Conservation (phyloP, 2,329 filamentous ascomycete species). For the Ophiosphaerella narmari region DNA sequence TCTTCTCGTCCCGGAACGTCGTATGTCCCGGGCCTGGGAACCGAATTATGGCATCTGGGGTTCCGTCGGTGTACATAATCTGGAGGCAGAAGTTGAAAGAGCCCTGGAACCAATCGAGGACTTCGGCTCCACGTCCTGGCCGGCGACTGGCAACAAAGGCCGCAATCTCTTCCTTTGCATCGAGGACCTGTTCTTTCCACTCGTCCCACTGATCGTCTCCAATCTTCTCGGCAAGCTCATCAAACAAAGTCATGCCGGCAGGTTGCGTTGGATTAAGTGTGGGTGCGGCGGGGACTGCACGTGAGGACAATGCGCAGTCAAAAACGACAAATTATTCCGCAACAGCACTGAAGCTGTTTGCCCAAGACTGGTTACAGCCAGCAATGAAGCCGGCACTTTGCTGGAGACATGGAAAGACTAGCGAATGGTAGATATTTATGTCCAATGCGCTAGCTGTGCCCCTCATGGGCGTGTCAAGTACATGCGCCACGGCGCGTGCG, state of each 20-base stretch:
- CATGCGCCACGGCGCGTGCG: no score
- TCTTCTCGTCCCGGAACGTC: constrained; percentile 20
- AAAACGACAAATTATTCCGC: no score
- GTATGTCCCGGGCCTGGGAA: constrained; percentile 17
- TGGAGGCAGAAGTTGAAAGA: constrained; percentile 18
- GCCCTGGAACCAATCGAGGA: constrained; percentile 15
- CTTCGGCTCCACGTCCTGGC: constrained; percentile 6
- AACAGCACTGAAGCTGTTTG: no score
- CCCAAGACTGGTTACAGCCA: no score
- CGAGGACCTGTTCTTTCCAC: constrained; percentile 14
- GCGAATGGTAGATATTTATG: no score
- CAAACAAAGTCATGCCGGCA: constrained; percentile 15
- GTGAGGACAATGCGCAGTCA: no score
- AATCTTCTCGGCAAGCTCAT: constrained; percentile 3
- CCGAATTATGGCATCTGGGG: constrained; percentile 17
- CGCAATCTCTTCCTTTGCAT: background rate
- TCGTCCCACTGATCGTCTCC: constrained; percentile 15
- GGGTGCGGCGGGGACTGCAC: no score
- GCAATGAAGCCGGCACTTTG: no score
- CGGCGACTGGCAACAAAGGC: no score
- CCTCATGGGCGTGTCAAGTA: no score
- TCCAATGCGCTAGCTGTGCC: no score
- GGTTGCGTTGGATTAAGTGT: background rate
- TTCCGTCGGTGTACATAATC: constrained; percentile 13
- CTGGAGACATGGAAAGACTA: no score